Evolutionary conservation across 106 monocot species (phyloP).

Genomic region (Acorus calamus): DNA sequence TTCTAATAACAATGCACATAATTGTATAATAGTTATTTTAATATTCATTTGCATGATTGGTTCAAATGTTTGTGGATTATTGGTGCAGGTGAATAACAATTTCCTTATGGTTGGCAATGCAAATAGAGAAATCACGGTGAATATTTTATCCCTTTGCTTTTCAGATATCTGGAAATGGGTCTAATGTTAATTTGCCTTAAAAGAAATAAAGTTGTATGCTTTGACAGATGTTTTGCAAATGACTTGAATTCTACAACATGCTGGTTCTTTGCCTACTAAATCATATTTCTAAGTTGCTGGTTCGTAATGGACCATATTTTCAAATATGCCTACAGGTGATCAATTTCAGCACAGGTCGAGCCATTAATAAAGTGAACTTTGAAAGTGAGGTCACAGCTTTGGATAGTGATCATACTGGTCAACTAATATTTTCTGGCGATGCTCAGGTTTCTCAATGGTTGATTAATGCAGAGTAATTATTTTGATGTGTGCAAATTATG

Average conservation of each 20-base stretch:
- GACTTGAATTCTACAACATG: too few relatives aligned
- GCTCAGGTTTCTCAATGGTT: conserved; percentile 39
- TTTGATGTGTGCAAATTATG: conserved; percentile 19
- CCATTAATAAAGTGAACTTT: conserved; percentile 56
- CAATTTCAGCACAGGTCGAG: conserved; percentile 88
- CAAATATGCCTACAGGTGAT: conserved; percentile 36
- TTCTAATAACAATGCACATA: background rate
- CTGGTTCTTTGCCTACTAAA: too few relatives aligned
- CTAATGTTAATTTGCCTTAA: too few relatives aligned
- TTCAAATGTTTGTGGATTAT: background rate
- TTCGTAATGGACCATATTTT: background rate
- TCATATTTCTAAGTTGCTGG: too few relatives aligned
- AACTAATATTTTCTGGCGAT: conserved; percentile 83
- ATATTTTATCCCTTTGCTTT: background rate
- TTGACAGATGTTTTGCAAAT: too few relatives aligned
- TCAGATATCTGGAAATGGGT: too few relatives aligned
- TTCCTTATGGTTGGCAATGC: conserved; percentile 84
- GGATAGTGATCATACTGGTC: conserved; percentile 94
- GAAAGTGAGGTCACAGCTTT: conserved; percentile 79
- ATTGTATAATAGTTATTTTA: too few relatives aligned
- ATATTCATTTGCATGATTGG: too few relatives aligned
- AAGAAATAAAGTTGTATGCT: too few relatives aligned
- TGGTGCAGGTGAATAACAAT: conserved; percentile 89
- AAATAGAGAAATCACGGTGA: conserved; percentile 86
- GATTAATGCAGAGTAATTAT: background rate